phyloP scores from a whole-genome alignment of 495 filamentous ascomycete species.

The Penicillium argentinense region DNA sequence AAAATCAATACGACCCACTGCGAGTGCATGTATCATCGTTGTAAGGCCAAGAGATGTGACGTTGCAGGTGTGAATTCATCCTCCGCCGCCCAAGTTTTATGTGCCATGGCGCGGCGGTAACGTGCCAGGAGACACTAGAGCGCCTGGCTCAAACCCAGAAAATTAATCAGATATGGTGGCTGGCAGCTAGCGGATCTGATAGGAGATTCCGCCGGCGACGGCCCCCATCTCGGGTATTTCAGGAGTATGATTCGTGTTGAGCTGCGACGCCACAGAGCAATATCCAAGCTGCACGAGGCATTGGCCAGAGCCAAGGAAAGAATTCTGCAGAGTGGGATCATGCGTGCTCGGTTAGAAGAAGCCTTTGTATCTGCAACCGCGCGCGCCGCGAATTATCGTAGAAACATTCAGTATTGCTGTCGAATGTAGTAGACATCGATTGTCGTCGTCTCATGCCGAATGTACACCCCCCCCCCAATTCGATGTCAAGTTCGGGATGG shows the following conservation, averaged over 20 bases:
- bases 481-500: not conserved
- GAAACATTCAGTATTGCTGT: not conserved
- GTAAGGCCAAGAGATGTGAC: not conserved
- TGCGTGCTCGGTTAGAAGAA: not conserved
- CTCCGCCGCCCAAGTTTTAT: too few relatives aligned
- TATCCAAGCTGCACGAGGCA: not conserved
- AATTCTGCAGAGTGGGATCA: not conserved
- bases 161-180: slow-evolving; percentile 1
- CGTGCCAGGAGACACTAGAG: not conserved
- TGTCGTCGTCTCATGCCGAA: not conserved
- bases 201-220: not conserved
- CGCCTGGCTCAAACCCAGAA: not conserved
- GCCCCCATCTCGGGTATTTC: not conserved
- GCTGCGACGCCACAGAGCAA: not conserved
- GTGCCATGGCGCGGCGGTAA: not conserved
- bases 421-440: not conserved
- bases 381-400: not conserved
- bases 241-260: not conserved
- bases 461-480: not conserved
- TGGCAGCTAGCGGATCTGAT: not conserved
- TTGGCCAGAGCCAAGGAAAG: not conserved
- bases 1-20: too few relatives aligned
- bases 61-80: too few relatives aligned
- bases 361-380: not conserved
- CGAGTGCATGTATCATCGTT: not conserved